Evolutionary conservation across 148 eudicot species (phyloP), one percentile per base, ranked within the genome.

Genomic region (Selenicereus undatus): DNA sequence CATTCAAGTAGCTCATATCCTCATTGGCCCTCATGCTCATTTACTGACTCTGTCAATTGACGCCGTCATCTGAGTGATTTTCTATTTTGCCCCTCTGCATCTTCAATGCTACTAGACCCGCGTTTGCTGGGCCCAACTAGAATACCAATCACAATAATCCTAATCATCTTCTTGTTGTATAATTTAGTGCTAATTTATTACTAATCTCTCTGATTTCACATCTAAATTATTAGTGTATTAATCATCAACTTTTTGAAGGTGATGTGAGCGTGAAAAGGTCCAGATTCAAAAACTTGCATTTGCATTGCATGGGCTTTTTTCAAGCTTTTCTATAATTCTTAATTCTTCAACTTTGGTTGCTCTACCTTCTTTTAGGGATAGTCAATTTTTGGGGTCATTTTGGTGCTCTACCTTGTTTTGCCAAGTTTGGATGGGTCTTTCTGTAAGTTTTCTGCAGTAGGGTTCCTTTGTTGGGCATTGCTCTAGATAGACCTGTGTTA

Each of bases 401-500:
- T 29, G 20, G 73, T 84, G 64, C 7, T 71, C 29, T 76, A 66
- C 78, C 72, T 83, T 78, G 52, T 78, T 81, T 76, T 83, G 77
- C 78, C 71, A 77, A 69, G 68, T 80, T 56, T 39, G 80, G 79
- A 51, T 77, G 81, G 26, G 39, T 6, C 43, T 71, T 27, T 68
- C 43, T 78, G 42, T 66, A 65, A 54, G 26, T 69, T 71, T 42
- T 36, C 21, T 45, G 76, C 56, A 71, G 3, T 36, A n/a, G 22
- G 18, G 21, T 68, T 60, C 50, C 20, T 30, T 66, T 35, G 43
- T 71, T 83, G 35, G 78, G 45, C 81, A 84, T 70, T 86, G 71
- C 39, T 66, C 20, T 50, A 30, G 39, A 27, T 77, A 79, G 87
- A 86, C 84, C 86, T 81, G 76, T n/a, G n/a, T n/a, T n/a, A n/a